Evolutionary conservation across 169 alveolate species (phyloP).

Genomic region (Plasmodium vinckei): DNA sequence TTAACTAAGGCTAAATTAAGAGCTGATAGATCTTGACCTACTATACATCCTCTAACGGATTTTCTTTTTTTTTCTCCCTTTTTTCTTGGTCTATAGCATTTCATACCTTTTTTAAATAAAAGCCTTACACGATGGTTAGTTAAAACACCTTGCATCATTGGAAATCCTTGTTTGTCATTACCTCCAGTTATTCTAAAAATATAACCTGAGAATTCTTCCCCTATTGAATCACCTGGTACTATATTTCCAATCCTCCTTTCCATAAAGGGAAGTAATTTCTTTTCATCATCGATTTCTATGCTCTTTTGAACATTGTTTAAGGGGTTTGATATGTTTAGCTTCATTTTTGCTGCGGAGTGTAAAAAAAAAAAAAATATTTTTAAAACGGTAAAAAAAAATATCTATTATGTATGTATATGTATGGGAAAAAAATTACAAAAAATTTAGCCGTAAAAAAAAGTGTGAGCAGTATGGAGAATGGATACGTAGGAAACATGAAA

Average conservation of each 20-base stretch:
- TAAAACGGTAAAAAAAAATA: too few relatives aligned
- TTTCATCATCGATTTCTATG: constrained; percentile 99
- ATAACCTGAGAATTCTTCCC: constrained; percentile 98
- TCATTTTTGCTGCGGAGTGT: constrained; percentile 83
- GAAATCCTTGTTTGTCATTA: constrained; percentile 99
- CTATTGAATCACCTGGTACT: constrained; percentile 98
- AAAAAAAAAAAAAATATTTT: too few relatives aligned
- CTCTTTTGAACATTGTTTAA: constrained; percentile 96
- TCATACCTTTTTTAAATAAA: constrained; percentile 91
- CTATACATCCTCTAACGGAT: constrained; percentile 99
- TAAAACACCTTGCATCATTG: constrained; percentile 99
- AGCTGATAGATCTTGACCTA: constrained; percentile 98
- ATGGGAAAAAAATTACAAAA: too few relatives aligned
- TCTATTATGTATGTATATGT: too few relatives aligned
- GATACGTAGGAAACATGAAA: too few relatives aligned
- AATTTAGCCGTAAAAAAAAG: too few relatives aligned
- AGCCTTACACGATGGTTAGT: constrained; percentile 91
- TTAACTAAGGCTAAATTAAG: constrained; percentile 95
- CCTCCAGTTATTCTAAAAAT: constrained; percentile 96
- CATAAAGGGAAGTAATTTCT: constrained; percentile 96
- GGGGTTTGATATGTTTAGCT: constrained; percentile 97
- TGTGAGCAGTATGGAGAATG: too few relatives aligned
- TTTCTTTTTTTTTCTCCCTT: constrained; percentile 98
- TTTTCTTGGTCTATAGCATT: constrained; percentile 98
- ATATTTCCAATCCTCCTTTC: constrained; percentile 99